Conservation (phyloP, 495 filamentous ascomycete genomes). For the Terfezia claveryi region DNA sequence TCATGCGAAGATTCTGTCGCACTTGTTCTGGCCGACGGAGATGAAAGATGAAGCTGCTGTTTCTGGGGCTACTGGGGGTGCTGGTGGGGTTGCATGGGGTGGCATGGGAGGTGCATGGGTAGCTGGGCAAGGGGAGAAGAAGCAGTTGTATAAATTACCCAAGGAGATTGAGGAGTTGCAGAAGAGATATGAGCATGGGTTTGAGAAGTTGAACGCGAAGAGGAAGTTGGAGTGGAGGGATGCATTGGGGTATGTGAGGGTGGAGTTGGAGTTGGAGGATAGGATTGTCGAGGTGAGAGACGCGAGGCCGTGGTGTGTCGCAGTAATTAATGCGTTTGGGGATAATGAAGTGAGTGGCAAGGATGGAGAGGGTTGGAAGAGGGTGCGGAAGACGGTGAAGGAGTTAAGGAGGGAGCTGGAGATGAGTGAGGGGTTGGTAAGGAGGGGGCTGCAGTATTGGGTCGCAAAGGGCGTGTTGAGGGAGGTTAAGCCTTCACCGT, state of each 20-base stretch:
- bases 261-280: slow-evolving; percentile 68
- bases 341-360: slow-evolving; percentile 18
- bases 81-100: no score
- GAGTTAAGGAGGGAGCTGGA: slow-evolving; percentile 42
- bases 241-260: slow-evolving; percentile 54
- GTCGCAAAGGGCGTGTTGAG: slow-evolving; percentile 52
- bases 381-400: slow-evolving; percentile 27
- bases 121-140: neutral
- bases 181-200: slow-evolving; percentile 48
- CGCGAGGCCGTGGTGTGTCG: slow-evolving; percentile 72
- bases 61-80: neutral
- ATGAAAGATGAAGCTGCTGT: slow-evolving; percentile 51
- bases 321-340: slow-evolving; percentile 72
- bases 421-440: slow-evolving; percentile 58
- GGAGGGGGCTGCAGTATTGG: slow-evolving; percentile 71
- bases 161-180: slow-evolving; percentile 38
- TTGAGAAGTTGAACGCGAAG: slow-evolving; percentile 52
- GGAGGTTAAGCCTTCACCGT: slow-evolving; percentile 20
- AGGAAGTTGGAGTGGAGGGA: slow-evolving; percentile 78
- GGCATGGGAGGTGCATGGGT: no score
- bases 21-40: slow-evolving; percentile 75
- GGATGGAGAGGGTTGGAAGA: neutral
- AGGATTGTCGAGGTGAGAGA: slow-evolving; percentile 43
- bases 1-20: slow-evolving; percentile 70
- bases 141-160: neutral